phyloP scores from a whole-genome alignment of 305 asterid species.

The Solanum hybrid region DNA sequence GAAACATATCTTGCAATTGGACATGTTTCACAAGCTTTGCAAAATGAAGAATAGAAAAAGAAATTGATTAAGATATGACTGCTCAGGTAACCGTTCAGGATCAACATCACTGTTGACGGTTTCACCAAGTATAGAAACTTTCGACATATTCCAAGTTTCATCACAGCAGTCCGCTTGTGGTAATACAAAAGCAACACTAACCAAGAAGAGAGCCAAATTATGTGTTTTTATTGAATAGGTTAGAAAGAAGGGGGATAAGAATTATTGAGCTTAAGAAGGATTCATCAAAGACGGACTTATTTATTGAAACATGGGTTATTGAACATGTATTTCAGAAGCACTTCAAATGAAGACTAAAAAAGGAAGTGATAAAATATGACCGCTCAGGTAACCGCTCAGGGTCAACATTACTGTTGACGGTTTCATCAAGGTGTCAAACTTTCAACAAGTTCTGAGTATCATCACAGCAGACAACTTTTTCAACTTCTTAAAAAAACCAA shows the following conservation, averaged over 20 bases:
- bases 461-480: background rate
- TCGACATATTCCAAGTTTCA: background rate
- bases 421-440: background rate
- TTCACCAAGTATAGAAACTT: background rate
- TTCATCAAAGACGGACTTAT: background rate
- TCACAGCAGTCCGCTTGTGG: background rate
- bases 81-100: background rate
- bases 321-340: background rate
- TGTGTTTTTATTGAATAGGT: background rate
- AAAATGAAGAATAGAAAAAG: background rate
- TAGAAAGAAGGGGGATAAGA: background rate
- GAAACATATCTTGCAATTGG: background rate
- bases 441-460: background rate
- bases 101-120: background rate
- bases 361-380: background rate
- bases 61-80: background rate
- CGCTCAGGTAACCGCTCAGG: constrained; percentile 8
- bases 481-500: background rate
- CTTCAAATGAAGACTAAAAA: background rate
- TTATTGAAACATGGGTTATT: background rate
- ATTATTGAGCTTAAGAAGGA: background rate
- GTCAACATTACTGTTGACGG: background rate
- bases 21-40: background rate
- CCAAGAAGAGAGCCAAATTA: background rate
- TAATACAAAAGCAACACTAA: background rate